Percentiles rank a stretch among this genome's conserved stretches.
phyloP scores from a whole-genome alignment of 345 rosid species.

The Salix udensis region DNA sequence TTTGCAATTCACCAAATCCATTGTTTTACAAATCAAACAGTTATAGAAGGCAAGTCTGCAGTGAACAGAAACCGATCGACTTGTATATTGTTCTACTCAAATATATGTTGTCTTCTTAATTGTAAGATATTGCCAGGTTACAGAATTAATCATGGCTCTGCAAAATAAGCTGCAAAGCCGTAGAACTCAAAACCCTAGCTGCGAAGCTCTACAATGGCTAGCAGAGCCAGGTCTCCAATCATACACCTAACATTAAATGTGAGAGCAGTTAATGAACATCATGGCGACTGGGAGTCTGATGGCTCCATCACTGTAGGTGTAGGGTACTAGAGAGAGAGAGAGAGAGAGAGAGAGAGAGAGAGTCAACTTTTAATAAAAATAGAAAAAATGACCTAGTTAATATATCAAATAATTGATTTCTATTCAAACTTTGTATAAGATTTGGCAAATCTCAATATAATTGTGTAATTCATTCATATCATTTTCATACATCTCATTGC shows the following conservation, averaged over 20 bases:
- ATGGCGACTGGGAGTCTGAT: background rate
- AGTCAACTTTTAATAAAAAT: too few relatives aligned
- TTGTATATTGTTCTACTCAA: background rate
- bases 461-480: too few relatives aligned
- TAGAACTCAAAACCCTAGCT: background rate
- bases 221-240: background rate
- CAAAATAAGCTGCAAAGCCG: background rate
- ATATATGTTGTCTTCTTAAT: too few relatives aligned
- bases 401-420: too few relatives aligned
- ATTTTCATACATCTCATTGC: too few relatives aligned
- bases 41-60: background rate
- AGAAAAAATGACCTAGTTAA: too few relatives aligned
- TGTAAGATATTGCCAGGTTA: background rate
- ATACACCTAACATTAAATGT: background rate
- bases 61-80: background rate
- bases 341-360: too few relatives aligned
- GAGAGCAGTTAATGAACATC: background rate
- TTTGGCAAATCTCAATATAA: too few relatives aligned
- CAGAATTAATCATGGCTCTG: background rate
- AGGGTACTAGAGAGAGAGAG: too few relatives aligned
- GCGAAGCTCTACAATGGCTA: background rate
- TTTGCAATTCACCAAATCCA: background rate
- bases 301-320: background rate
- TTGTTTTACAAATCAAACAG: background rate
- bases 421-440: too few relatives aligned